A percentile compares a stretch with the other conserved stretches of the same genome.
Conservation (phyloP, 768 basidiomycete genomes). For the Hydnum rufescens region DNA sequence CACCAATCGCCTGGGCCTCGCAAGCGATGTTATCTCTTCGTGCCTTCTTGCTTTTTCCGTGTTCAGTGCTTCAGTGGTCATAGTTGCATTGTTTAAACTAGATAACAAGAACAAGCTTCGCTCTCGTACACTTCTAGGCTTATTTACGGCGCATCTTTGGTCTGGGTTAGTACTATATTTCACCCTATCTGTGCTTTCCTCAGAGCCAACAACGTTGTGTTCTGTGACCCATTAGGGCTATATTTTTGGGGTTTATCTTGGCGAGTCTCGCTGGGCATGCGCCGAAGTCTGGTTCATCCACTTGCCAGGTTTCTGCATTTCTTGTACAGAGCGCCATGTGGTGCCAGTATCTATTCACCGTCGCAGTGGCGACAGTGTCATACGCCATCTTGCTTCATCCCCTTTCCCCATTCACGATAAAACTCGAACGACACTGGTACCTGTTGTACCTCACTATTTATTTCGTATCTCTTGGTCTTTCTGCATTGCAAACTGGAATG, state of each 20-base stretch:
- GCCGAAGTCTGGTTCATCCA: not conserved
- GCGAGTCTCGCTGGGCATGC: slow-evolving; percentile 5
- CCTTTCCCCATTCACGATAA: slow-evolving; percentile 1
- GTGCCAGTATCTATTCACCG: slow-evolving; percentile 9
- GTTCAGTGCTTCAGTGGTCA: not conserved
- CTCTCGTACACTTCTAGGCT: slow-evolving; percentile 4
- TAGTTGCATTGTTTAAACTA: not conserved
- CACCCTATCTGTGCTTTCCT: not conserved
- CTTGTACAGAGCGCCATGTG: slow-evolving; percentile 3
- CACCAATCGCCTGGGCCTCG: not conserved
- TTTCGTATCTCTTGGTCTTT: not conserved
- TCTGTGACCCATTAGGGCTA: not conserved
- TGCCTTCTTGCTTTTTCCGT: not conserved
- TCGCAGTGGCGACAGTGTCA: slow-evolving; percentile 7
- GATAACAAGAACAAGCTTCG: slow-evolving; percentile 7
- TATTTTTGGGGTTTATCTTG: not conserved
- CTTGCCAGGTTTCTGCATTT: slow-evolving; percentile 2
- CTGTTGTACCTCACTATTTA: not conserved
- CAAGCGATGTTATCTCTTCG: not conserved
- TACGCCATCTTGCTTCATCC: slow-evolving; percentile 8
- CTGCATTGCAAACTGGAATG: slow-evolving; percentile 5
- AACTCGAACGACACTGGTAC: slow-evolving; percentile 4
- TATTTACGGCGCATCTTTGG: slow-evolving; percentile 6
- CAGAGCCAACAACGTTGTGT: not conserved
- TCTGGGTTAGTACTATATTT: slow-evolving; percentile 6